phyloP scores from a whole-genome alignment of 441 rosid genomes.

The Arabidopsis lyrata region DNA sequence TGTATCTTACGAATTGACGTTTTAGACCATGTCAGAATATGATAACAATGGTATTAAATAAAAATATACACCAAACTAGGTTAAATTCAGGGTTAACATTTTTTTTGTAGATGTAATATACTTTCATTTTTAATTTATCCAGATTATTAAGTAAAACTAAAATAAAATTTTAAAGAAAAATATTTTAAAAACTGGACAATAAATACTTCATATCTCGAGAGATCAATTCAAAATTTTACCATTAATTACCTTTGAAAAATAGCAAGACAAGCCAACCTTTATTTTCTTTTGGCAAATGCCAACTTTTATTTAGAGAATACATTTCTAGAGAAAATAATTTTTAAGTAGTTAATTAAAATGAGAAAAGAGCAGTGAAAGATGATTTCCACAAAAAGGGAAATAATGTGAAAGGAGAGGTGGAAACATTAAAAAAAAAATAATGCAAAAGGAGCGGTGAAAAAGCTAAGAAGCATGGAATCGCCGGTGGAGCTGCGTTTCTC shows the following conservation, averaged over 20 bases:
- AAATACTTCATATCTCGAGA: neutral
- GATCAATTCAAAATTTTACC: neutral
- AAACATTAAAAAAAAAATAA: neutral
- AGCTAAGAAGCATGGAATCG: too few species aligned
- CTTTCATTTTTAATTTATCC: too few species aligned
- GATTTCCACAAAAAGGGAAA: neutral
- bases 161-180: too few species aligned
- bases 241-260: neutral
- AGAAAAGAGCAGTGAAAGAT: neutral
- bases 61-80: too few species aligned
- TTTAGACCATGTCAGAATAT: conserved; percentile 23
- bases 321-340: neutral
- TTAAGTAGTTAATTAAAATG: neutral
- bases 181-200: neutral
- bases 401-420: neutral
- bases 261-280: neutral
- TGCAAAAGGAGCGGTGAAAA: neutral
- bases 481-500: too few species aligned
- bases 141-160: too few species aligned
- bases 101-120: too few species aligned
- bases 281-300: neutral
- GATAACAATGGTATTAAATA: neutral
- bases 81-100: too few species aligned
- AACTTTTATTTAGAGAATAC: neutral
- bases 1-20: conserved; percentile 23